phyloP scores from a whole-genome alignment of 2,329 filamentous ascomycete genomes.

The Ascochyta viciae-villosae region DNA sequence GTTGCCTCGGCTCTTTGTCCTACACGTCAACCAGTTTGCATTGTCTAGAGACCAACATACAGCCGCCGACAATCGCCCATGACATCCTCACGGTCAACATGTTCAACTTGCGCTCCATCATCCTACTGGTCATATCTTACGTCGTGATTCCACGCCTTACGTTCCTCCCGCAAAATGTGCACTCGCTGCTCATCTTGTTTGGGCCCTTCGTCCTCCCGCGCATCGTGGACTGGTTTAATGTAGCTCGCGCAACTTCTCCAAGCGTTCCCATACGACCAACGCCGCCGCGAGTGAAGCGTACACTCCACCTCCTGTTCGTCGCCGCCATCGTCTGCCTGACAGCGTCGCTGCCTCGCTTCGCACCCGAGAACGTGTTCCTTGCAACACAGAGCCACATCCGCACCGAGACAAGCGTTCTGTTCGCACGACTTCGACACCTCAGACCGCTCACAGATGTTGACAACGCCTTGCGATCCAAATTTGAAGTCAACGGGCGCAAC shows the following conservation, averaged over 20 bases:
- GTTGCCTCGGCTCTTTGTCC: conserved; percentile 2
- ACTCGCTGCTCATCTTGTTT: conserved; percentile 59
- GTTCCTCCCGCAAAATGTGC: conserved; percentile 43
- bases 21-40: conserved; percentile 9
- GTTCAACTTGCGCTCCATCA: conserved; percentile 44
- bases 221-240: conserved; percentile 69
- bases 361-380: conserved; percentile 82
- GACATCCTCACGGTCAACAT: conserved; percentile 25
- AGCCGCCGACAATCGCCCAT: background rate
- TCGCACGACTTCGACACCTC: conserved; percentile 72
- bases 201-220: conserved; percentile 76
- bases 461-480: conserved; percentile 68
- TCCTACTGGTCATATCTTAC: conserved; percentile 43
- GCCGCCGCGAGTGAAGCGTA: conserved; percentile 60
- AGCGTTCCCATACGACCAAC: conserved; percentile 63
- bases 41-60: background rate
- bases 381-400: conserved; percentile 81
- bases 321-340: conserved; percentile 62
- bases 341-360: conserved; percentile 70
- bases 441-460: conserved; percentile 68
- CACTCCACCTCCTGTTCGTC: conserved; percentile 67
- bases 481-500: conserved; percentile 67
- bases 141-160: conserved; percentile 48
- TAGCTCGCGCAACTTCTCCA: conserved; percentile 51
- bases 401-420: conserved; percentile 83